These are phyloP conservation scores for Leccinum proximum DNA, from an alignment of 1,284 basidiomycete genomes.

Conservation along the genomic window DNA sequence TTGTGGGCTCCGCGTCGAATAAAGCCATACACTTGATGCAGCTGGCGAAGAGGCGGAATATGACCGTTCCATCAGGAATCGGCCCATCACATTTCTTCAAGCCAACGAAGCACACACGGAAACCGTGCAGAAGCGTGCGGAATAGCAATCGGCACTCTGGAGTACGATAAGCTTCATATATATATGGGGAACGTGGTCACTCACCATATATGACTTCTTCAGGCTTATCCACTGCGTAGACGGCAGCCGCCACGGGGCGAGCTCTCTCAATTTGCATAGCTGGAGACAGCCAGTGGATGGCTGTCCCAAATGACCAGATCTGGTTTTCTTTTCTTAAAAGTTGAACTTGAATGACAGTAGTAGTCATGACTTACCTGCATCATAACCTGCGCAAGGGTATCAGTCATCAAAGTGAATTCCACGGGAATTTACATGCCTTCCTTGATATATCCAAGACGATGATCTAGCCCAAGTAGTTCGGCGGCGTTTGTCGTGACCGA, in stretches of 20 bases:
- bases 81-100: slow-evolving; percentile 82
- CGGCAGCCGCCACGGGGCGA: slow-evolving; percentile 72
- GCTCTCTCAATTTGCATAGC: slow-evolving; percentile 70
- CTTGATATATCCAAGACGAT: slow-evolving; percentile 62
- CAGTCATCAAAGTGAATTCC: not conserved
- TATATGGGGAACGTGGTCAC: slow-evolving; percentile 17
- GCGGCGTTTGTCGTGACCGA: slow-evolving; percentile 66
- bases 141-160: slow-evolving; percentile 85
- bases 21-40: slow-evolving; percentile 85
- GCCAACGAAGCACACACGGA: slow-evolving; percentile 78
- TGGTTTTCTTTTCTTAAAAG: slow-evolving; percentile 25
- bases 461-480: slow-evolving; percentile 56
- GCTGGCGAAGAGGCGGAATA: slow-evolving; percentile 87
- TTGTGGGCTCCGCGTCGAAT: slow-evolving; percentile 81
- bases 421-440: slow-evolving; percentile 32
- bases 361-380: slow-evolving; percentile 25
- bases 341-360: not conserved
- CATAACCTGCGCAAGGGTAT: slow-evolving; percentile 27
- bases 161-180: slow-evolving; percentile 11
- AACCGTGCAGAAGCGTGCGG: slow-evolving; percentile 88
- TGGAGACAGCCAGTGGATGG: slow-evolving; percentile 68
- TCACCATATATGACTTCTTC: slow-evolving; percentile 73
- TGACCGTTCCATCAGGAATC: slow-evolving; percentile 82
- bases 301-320: slow-evolving; percentile 91
- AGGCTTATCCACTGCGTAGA: slow-evolving; percentile 73